Base-by-base conservation (phyloP, 768 basidiomycete species). In the Tubosaeta sp. region DNA sequence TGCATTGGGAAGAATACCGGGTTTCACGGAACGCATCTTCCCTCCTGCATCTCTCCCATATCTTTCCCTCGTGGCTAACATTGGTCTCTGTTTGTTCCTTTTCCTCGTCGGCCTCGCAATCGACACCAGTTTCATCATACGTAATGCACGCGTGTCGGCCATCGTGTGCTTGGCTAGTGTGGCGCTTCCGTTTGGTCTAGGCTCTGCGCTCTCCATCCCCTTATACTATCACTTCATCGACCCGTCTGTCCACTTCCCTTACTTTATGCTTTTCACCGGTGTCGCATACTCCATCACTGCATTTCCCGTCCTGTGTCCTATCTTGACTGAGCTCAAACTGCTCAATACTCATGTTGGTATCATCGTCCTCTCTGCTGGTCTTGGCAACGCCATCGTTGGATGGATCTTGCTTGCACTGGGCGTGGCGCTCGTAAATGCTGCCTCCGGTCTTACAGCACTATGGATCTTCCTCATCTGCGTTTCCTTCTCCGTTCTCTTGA, bases 61-160 rank as follows among this genome's bases (percentile, higher is more conserved):
- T 65, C 82, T 98, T 29, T 83, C 82, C 49, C 84, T 98, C 24
- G 83, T 87, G 21, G 90, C 95, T 13, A 90, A 91, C 59, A 90
- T 96, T 55, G 95, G 90, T 6, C 77, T 91, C 4, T 84, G 84
- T 56, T 79, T 92, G 38, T 93, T 92, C 69, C 79, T 96, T 14
- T 97, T 96, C 72, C 78, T 96, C 52, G 86, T 97, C 32, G 95
- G 95, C 3, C 82, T 95, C 24, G 89, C 90, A 73, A 93, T 96
- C 51, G 95, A 98, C 53, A 71, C 77, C 0, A 70, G 73, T 4
- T 74, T 96, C 51, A 85, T 97, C 68, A 84, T 78, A 58, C 83
- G 86, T 34, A 88, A 90, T 73, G 82, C 79, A 1, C 76, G 82
- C 6, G 71, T 83, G 8, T 88, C 86, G 1, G 69, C 70, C 3